These are phyloP conservation scores for Melianthus villosus DNA, from an alignment of 441 rosid species.

Conservation along the genomic window DNA sequence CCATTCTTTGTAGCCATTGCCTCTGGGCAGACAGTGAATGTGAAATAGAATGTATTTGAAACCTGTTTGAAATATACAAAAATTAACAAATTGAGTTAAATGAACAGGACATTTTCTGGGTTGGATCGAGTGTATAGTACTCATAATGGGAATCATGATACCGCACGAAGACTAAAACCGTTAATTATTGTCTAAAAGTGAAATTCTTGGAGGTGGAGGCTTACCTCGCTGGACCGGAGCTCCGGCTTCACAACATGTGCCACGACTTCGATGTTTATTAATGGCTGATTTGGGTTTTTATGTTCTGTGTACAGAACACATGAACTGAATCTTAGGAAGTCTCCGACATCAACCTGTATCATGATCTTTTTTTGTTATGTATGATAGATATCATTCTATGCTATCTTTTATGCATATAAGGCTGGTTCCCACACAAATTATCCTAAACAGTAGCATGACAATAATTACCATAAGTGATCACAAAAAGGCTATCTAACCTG, in stretches of 20 bases:
- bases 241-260: constrained; percentile 85
- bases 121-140: too few relatives aligned
- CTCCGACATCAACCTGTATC: constrained; percentile 68
- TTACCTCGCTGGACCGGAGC: constrained; percentile 66
- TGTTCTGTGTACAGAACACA: constrained; percentile 59
- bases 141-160: too few relatives aligned
- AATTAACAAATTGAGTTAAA: too few relatives aligned
- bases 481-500: too few relatives aligned
- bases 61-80: constrained; percentile 21
- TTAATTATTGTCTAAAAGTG: background rate
- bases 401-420: too few relatives aligned
- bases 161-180: too few relatives aligned
- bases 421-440: too few relatives aligned
- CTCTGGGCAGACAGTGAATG: constrained; percentile 56
- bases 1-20: constrained; percentile 43
- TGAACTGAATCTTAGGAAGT: constrained; percentile 60
- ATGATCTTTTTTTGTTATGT: background rate
- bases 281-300: constrained; percentile 43
- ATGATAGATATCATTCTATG: too few relatives aligned
- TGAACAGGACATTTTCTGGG: too few relatives aligned
- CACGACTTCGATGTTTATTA: constrained; percentile 62
- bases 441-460: too few relatives aligned
- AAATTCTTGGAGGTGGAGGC: background rate
- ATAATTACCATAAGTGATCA: too few relatives aligned
- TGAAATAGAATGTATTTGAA: constrained; percentile 64